These are phyloP conservation scores for Papiliotrema flavescens DNA, from an alignment of 1,284 basidiomycete genomes.

Conservation along the genomic window DNA sequence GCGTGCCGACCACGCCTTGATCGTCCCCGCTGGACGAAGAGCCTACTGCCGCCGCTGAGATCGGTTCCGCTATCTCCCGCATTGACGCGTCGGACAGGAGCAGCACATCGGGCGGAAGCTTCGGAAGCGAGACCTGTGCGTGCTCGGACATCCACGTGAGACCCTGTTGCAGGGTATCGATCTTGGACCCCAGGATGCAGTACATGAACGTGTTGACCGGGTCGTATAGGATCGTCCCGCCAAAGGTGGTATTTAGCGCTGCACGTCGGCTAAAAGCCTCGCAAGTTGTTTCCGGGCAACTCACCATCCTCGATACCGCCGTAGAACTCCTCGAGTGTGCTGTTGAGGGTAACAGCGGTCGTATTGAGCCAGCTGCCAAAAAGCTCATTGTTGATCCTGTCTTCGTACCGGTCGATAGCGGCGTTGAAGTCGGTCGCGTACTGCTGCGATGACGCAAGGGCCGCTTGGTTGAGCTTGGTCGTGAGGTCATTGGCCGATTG, in stretches of 20 bases:
- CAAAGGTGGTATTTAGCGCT: slow-evolving; percentile 66
- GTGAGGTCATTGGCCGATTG: slow-evolving; percentile 69
- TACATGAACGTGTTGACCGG: slow-evolving; percentile 82
- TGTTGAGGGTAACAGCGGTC: slow-evolving; percentile 83
- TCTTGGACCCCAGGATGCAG: slow-evolving; percentile 86
- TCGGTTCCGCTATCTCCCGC: slow-evolving; percentile 71
- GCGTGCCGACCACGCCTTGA: slow-evolving; percentile 65
- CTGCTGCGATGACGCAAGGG: slow-evolving; percentile 68
- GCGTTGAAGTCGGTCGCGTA: slow-evolving; percentile 75
- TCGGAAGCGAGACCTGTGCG: slow-evolving; percentile 71
- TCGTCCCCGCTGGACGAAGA: slow-evolving; percentile 47
- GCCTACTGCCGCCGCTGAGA: slow-evolving; percentile 74
- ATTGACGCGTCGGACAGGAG: slow-evolving; percentile 67
- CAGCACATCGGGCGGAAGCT: slow-evolving; percentile 67
- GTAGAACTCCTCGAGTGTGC: slow-evolving; percentile 53
- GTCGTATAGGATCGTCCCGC: slow-evolving; percentile 71
- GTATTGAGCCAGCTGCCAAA: slow-evolving; percentile 86
- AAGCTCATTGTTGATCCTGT: slow-evolving; percentile 73
- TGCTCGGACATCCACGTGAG: slow-evolving; percentile 90
- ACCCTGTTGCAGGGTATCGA: slow-evolving; percentile 77
- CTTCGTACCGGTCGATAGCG: slow-evolving; percentile 65
- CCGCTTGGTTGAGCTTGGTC: slow-evolving; percentile 71
- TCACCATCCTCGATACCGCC: slow-evolving; percentile 46
- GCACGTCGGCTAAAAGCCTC: slow-evolving; percentile 28
- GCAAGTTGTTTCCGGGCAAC: slow-evolving; percentile 9